phyloP scores from a whole-genome alignment of 306 rosid species.

The Malus sylvestris region DNA sequence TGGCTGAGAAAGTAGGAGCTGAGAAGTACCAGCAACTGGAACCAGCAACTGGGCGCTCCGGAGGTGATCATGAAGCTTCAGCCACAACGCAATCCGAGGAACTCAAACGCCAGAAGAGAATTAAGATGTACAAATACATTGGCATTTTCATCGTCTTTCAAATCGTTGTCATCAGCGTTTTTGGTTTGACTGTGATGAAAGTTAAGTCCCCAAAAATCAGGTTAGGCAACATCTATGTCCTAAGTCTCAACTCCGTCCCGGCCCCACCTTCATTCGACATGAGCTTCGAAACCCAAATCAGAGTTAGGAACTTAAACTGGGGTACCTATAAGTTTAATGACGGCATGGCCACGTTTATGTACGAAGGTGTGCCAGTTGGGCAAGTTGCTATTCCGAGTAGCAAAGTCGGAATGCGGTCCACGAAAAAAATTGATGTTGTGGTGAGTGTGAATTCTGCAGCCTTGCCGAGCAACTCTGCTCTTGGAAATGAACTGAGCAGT shows the following conservation, averaged over 20 bases:
- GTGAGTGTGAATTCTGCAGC: conserved; percentile 14
- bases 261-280: conserved; percentile 13
- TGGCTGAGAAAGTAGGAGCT: background rate
- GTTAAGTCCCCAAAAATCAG: conserved; percentile 2
- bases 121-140: conserved; percentile 3
- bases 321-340: conserved; percentile 20
- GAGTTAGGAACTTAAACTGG: conserved; percentile 22
- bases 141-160: background rate
- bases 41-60: background rate
- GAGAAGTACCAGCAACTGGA: conserved; percentile 1
- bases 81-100: background rate
- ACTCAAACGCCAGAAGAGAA: conserved; percentile 4
- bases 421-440: conserved; percentile 16
- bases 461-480: background rate
- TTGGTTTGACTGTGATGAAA: background rate
- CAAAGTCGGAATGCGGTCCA: conserved; percentile 14
- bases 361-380: conserved; percentile 14
- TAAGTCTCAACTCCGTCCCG: background rate
- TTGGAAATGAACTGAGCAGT: conserved; percentile 9
- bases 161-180: background rate
- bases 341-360: conserved; percentile 6
- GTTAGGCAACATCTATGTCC: background rate
- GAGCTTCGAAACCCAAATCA: conserved; percentile 17
- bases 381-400: conserved; percentile 7
- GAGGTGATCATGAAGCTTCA: background rate